A percentile compares a stretch with the other conserved stretches of the same genome.
Evolutionary conservation across 352 stramenopile species (phyloP).

Genomic region (Phytophthora agathidicida): DNA sequence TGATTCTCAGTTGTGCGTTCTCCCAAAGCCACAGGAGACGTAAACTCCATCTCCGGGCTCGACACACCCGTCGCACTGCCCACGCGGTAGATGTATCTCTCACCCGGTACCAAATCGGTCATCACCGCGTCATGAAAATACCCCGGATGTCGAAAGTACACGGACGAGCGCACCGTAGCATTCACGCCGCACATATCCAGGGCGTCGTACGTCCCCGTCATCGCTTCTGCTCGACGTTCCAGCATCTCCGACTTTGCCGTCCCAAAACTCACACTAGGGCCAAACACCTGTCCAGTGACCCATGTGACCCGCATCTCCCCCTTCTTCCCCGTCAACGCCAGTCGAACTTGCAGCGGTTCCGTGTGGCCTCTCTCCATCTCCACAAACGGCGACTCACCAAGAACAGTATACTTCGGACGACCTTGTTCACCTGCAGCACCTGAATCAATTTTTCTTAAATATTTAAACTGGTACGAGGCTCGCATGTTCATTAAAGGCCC

Average conservation of each 20-base stretch:
- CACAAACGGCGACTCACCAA: conserved; percentile 41
- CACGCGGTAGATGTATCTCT: conserved; percentile 37
- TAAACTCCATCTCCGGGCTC: conserved; percentile 36
- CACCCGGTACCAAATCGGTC: conserved; percentile 26
- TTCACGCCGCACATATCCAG: conserved; percentile 32
- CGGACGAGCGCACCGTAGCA: conserved; percentile 22
- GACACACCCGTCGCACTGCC: conserved; percentile 27
- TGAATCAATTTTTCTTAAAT: conserved; percentile 21
- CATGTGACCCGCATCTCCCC: conserved; percentile 53
- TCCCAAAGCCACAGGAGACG: conserved; percentile 25
- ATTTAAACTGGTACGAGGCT: conserved; percentile 33
- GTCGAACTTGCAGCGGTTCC: conserved; percentile 42
- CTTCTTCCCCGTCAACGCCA: conserved; percentile 31
- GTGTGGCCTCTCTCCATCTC: conserved; percentile 37
- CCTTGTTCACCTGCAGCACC: conserved; percentile 1
- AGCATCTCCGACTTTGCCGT: conserved; percentile 9
- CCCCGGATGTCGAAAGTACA: conserved; percentile 34
- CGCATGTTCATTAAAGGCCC: conserved; percentile 31
- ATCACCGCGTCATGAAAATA: conserved; percentile 43
- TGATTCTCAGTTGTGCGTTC: background rate
- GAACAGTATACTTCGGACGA: conserved; percentile 10
- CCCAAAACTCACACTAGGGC: conserved; percentile 41
- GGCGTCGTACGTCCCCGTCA: conserved; percentile 23
- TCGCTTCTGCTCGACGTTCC: conserved; percentile 15
- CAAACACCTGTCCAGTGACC: conserved; percentile 40